Percentiles rank a stretch among this genome's conserved stretches.
Evolutionary conservation across 1,284 basidiomycete species (phyloP).

Genomic region (Gomphus bonarii): DNA sequence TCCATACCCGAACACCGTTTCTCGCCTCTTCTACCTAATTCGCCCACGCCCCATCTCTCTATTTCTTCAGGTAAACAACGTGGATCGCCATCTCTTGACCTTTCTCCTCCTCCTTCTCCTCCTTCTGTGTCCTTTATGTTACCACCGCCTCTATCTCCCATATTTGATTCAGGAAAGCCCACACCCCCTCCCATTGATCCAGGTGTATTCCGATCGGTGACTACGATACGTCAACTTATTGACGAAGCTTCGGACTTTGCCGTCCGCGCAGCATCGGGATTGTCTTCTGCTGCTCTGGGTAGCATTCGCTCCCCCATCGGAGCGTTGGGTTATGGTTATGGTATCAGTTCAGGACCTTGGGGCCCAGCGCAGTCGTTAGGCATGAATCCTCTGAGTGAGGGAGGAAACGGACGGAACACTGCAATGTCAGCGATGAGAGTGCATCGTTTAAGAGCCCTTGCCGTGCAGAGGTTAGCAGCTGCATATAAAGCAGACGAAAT

Average conservation of each 20-base stretch:
- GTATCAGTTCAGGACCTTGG: slow-evolving; percentile 37
- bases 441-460: slow-evolving; percentile 62
- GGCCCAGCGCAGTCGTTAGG: slow-evolving; percentile 48
- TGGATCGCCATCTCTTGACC: slow-evolving; percentile 27
- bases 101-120: slow-evolving; percentile 33
- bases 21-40: slow-evolving; percentile 18
- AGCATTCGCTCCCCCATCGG: slow-evolving; percentile 38
- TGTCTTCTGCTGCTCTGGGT: slow-evolving; percentile 60
- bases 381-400: slow-evolving; percentile 39
- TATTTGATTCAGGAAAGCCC: slow-evolving; percentile 12
- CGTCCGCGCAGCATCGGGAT: slow-evolving; percentile 68
- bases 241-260: slow-evolving; percentile 78
- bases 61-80: slow-evolving; percentile 21
- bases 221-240: slow-evolving; percentile 62
- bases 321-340: slow-evolving; percentile 12
- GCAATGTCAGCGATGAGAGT: slow-evolving; percentile 76
- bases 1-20: slow-evolving; percentile 35
- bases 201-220: slow-evolving; percentile 66
- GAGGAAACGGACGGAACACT: slow-evolving; percentile 52
- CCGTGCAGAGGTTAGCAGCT: slow-evolving; percentile 71
- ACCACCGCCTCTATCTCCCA: background rate
- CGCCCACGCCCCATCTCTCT: slow-evolving; percentile 20
- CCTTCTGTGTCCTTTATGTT: slow-evolving; percentile 29
- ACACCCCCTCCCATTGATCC: slow-evolving; percentile 73
- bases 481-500: slow-evolving; percentile 79